Evolutionary conservation across 2,329 filamentous ascomycete genomes (phyloP).

Genomic region (Thielaviopsis populi): DNA sequence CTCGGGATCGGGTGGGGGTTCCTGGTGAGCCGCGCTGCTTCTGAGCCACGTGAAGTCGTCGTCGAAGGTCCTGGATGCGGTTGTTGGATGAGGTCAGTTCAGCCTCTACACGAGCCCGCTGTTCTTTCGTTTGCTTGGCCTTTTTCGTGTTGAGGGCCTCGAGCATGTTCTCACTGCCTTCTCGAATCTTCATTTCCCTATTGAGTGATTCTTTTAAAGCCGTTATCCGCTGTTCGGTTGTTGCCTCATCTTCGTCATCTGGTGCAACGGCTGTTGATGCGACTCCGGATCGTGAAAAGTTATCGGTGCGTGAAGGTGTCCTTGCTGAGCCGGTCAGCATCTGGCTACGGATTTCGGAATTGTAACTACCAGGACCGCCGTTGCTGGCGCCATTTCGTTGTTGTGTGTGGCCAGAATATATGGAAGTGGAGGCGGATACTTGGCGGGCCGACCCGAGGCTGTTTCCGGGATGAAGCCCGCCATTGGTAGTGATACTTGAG

Average conservation of each 20-base stretch:
- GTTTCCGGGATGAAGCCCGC: conserved; percentile 27
- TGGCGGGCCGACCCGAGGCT: conserved; percentile 45
- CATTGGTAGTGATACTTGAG: conserved; percentile 31
- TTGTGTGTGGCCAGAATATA: conserved; percentile 30
- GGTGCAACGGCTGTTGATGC: conserved; percentile 22
- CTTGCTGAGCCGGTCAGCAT: conserved; percentile 43
- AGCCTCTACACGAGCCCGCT: conserved; percentile 62
- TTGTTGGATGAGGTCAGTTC: conserved; percentile 81
- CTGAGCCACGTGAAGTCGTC: conserved; percentile 46
- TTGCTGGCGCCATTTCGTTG: conserved; percentile 15
- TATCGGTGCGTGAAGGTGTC: conserved; percentile 42
- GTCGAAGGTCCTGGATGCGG: conserved; percentile 46
- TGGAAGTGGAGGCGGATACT: conserved; percentile 47
- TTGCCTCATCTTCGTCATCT: conserved; percentile 41
- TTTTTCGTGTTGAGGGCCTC: conserved; percentile 92
- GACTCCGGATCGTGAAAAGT: conserved; percentile 22
- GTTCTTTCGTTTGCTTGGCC: conserved; percentile 84
- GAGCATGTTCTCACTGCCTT: conserved; percentile 92
- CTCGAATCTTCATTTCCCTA: conserved; percentile 95
- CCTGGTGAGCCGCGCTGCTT: conserved; percentile 32
- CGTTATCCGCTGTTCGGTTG: conserved; percentile 58
- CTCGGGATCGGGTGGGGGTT: conserved; percentile 39
- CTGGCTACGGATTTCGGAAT: conserved; percentile 65
- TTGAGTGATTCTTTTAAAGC: conserved; percentile 72
- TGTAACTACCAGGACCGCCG: conserved; percentile 71